phyloP scores from a whole-genome alignment of 2,329 filamentous ascomycete species.

The Lomentospora prolificans region DNA sequence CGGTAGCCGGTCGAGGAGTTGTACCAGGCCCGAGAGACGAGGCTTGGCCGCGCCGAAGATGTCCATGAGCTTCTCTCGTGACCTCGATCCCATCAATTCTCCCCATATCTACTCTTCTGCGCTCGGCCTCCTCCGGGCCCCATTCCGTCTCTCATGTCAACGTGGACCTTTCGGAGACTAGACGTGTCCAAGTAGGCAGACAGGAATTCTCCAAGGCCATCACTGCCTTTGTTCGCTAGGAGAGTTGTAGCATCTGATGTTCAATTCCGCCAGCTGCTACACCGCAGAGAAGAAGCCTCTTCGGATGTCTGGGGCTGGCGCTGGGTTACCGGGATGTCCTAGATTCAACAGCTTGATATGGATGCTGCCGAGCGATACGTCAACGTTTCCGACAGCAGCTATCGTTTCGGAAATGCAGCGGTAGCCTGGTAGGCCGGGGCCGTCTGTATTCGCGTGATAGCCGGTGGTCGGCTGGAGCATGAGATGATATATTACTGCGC shows the following conservation, averaged over 20 bases:
- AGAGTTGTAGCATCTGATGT: background rate
- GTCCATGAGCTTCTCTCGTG: background rate
- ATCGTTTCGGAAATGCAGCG: background rate
- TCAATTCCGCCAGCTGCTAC: background rate
- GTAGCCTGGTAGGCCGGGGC: background rate
- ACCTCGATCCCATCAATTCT: background rate
- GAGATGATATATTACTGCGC: too few species aligned
- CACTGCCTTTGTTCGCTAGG: background rate
- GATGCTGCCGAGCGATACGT: background rate
- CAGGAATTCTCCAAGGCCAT: background rate
- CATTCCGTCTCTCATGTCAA: background rate
- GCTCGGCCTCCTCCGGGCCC: background rate
- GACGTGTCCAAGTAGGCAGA: background rate
- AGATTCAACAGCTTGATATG: background rate
- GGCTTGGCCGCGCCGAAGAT: background rate
- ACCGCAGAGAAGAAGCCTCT: background rate
- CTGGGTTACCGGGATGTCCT: background rate
- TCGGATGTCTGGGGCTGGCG: background rate
- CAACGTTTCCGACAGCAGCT: background rate
- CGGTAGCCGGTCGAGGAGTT: background rate
- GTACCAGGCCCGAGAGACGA: background rate
- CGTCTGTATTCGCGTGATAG: background rate
- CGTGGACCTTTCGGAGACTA: background rate
- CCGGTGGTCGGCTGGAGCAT: too few species aligned
- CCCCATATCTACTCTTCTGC: background rate